Percentiles rank a stretch among this genome's conserved stretches.
Conservation (phyloP, 768 basidiomycete genomes). For the Suillus subalutaceus region DNA sequence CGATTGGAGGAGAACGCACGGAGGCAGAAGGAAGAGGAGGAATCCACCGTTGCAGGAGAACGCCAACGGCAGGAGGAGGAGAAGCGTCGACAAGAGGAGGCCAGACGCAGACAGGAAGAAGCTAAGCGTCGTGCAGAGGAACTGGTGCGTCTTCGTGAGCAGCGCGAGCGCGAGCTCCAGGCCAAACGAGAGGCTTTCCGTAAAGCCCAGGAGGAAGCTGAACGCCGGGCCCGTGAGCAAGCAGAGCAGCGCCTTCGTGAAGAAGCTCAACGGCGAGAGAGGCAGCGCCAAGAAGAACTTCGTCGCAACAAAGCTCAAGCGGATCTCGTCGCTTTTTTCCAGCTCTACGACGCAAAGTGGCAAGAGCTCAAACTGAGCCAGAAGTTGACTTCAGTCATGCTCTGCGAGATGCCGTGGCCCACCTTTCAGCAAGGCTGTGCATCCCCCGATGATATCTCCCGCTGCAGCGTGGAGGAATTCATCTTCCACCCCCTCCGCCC, state of each 20-base stretch:
- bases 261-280: slow-evolving; percentile 7
- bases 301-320: slow-evolving; percentile 14
- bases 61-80: slow-evolving; percentile 18
- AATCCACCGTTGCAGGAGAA: slow-evolving; percentile 17
- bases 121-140: slow-evolving; percentile 18
- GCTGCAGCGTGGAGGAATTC: slow-evolving; percentile 40
- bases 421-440: slow-evolving; percentile 27
- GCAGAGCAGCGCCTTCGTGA: slow-evolving; percentile 17
- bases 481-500: slow-evolving; percentile 40
- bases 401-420: slow-evolving; percentile 50
- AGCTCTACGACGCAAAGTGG: slow-evolving; percentile 41
- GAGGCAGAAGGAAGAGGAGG: slow-evolving; percentile 17
- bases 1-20: slow-evolving; percentile 19
- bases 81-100: slow-evolving; percentile 13
- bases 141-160: slow-evolving; percentile 23
- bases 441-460: slow-evolving; percentile 37
- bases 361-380: slow-evolving; percentile 31
- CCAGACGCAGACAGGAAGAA: slow-evolving; percentile 18
- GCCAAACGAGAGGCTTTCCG: slow-evolving; percentile 18
- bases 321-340: slow-evolving; percentile 18
- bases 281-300: slow-evolving; percentile 18
- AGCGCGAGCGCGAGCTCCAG: slow-evolving; percentile 22
- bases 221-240: slow-evolving; percentile 23
- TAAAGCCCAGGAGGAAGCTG: slow-evolving; percentile 19
- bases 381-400: slow-evolving; percentile 24